phyloP scores from a whole-genome alignment of 78 protist species.

The Speleostelium caveatum region DNA sequence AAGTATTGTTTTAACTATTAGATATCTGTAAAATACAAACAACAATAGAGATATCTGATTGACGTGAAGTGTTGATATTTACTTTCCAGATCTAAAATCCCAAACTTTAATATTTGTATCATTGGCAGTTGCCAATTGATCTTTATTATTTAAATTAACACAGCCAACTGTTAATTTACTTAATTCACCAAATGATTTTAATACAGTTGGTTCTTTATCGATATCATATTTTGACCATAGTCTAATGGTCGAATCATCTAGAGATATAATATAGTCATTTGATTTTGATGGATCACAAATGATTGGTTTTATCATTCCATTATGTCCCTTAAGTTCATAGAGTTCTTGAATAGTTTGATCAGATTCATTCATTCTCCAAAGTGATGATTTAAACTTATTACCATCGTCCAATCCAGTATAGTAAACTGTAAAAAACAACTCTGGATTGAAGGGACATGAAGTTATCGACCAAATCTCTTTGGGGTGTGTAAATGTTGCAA shows the following conservation, averaged over 20 bases:
- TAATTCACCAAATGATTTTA: conserved; percentile 38
- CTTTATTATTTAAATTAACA: conserved; percentile 50
- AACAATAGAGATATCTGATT: too few species aligned
- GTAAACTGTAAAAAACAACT: conserved; percentile 66
- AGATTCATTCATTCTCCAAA: conserved; percentile 38
- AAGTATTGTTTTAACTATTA: too few species aligned
- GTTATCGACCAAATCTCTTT: conserved; percentile 76
- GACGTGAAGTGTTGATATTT: neutral
- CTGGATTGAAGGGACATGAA: conserved; percentile 64
- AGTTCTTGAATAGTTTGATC: conserved; percentile 29
- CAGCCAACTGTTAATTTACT: conserved; percentile 65
- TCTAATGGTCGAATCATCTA: conserved; percentile 56
- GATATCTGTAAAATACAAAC: neutral
- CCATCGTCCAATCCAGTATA: conserved; percentile 29
- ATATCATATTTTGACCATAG: conserved; percentile 46
- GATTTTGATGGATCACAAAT: conserved; percentile 82
- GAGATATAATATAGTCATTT: conserved; percentile 44
- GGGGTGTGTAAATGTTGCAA: conserved; percentile 62
- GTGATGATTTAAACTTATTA: conserved; percentile 41
- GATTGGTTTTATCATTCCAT: conserved; percentile 57
- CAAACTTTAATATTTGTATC: conserved; percentile 73
- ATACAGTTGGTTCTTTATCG: conserved; percentile 8
- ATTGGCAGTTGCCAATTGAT: conserved; percentile 78
- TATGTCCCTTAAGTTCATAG: conserved; percentile 55
- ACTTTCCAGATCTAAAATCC: conserved; percentile 76